phyloP scores from a whole-genome alignment of 2,329 filamentous ascomycete species.

The Aspergillus calidoustus region DNA sequence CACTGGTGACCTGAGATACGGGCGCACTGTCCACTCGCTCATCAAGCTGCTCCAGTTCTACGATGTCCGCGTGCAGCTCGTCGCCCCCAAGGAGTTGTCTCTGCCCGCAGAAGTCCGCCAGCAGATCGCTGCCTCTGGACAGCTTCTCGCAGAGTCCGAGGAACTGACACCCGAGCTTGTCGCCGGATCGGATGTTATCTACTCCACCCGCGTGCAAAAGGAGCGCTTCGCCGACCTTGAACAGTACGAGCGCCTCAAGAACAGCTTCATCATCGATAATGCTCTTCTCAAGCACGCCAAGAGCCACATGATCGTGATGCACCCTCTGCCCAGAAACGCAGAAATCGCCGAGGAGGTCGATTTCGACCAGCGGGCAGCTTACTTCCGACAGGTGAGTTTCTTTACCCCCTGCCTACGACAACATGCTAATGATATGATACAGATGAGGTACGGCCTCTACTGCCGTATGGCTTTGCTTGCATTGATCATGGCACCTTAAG shows the following conservation, averaged over 20 bases:
- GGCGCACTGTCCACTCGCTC: slow-evolving; percentile 92
- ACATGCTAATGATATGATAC: slow-evolving; percentile 48
- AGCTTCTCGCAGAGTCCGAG: slow-evolving; percentile 76
- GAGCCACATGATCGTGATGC: slow-evolving; percentile 90
- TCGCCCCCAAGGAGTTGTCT: slow-evolving; percentile 77
- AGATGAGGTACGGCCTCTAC: slow-evolving; percentile 99
- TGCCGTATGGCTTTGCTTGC: slow-evolving; percentile 97
- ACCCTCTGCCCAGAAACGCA: slow-evolving; percentile 89
- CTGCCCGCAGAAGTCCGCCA: slow-evolving; percentile 77
- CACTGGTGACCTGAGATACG: slow-evolving; percentile 88
- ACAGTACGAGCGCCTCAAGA: slow-evolving; percentile 86
- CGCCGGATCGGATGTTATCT: slow-evolving; percentile 84
- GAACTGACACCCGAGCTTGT: slow-evolving; percentile 86
- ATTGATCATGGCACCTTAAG: slow-evolving; percentile 74
- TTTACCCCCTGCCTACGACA: slow-evolving; percentile 1
- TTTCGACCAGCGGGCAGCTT: slow-evolving; percentile 93
- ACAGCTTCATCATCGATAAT: slow-evolving; percentile 88
- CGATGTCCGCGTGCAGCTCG: slow-evolving; percentile 90
- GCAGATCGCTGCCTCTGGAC: slow-evolving; percentile 72
- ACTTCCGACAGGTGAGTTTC: slow-evolving; percentile 93
- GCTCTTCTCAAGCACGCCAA: slow-evolving; percentile 88
- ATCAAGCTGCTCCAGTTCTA: slow-evolving; percentile 95
- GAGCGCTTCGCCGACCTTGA: slow-evolving; percentile 84
- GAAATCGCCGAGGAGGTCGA: slow-evolving; percentile 97
- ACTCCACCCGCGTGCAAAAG: slow-evolving; percentile 96